Conservation (phyloP, 371 early-diverging fungal species). For the Entomophthora muscae region DNA sequence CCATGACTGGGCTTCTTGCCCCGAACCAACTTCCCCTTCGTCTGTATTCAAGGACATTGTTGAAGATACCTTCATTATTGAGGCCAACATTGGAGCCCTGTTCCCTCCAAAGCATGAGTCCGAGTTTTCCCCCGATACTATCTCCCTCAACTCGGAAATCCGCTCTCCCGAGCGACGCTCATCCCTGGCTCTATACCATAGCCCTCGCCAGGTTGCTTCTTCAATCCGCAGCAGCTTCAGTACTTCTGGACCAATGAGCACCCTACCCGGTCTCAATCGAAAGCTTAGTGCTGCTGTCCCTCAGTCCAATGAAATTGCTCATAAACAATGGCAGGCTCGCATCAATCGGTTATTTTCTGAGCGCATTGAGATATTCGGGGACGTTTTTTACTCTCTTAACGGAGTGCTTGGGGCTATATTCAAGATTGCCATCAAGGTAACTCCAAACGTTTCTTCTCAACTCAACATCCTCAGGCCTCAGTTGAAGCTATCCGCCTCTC, state of each 20-base stretch:
- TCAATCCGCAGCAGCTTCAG: not conserved
- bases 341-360: not conserved
- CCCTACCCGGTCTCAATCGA: not conserved
- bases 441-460: too few relatives aligned
- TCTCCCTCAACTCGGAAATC: not conserved
- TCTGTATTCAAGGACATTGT: not conserved
- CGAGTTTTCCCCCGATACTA: not conserved
- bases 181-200: not conserved
- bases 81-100: not conserved
- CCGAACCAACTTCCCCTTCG: not conserved
- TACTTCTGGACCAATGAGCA: not conserved
- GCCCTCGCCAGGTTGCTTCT: not conserved
- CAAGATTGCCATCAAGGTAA: not conserved
- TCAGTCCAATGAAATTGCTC: not conserved
- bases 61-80: not conserved
- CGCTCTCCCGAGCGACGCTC: not conserved
- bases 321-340: not conserved
- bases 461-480: too few relatives aligned
- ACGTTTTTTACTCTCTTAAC: not conserved
- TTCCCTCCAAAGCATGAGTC: not conserved
- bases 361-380: not conserved
- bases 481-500: not conserved
- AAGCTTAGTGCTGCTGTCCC: not conserved
- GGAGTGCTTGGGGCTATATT: not conserved
- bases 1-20: not conserved